Percentiles rank a stretch among this genome's conserved stretches.
Evolutionary conservation across 169 alveolate genomes (phyloP).

Genomic region (Babesia ovata): DNA sequence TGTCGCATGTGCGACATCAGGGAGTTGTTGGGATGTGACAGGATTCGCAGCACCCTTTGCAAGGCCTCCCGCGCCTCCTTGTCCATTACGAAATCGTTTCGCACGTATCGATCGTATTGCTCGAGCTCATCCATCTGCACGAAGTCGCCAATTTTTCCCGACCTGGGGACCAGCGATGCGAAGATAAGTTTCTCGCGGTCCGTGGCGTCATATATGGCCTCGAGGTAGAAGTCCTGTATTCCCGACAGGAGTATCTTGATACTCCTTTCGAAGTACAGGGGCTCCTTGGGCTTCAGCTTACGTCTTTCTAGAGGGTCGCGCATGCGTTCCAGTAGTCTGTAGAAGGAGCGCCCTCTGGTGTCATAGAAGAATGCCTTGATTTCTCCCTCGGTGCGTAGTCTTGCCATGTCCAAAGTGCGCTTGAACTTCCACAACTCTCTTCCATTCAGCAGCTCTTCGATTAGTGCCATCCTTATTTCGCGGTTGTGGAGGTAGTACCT

Average conservation of each 20-base stretch:
- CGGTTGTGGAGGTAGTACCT: constrained; percentile 43
- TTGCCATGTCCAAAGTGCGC: constrained; percentile 34
- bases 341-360: constrained; percentile 40
- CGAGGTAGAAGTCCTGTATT: constrained; percentile 52
- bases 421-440: constrained; percentile 10
- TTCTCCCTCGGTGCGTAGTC: constrained; percentile 28
- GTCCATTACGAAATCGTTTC: constrained; percentile 50
- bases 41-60: constrained; percentile 15
- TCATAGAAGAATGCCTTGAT: constrained; percentile 30
- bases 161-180: constrained; percentile 61
- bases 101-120: constrained; percentile 19
- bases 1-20: constrained; percentile 52
- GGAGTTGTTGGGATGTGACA: constrained; percentile 57
- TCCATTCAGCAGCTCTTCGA: constrained; percentile 28
- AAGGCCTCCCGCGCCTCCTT: constrained; percentile 26
- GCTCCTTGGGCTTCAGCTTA: constrained; percentile 50
- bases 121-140: constrained; percentile 43
- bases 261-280: constrained; percentile 47
- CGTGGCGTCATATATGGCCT: constrained; percentile 34
- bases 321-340: constrained; percentile 29
- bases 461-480: constrained; percentile 31
- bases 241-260: constrained; percentile 36
- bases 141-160: constrained; percentile 22
- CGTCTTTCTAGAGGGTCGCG: constrained; percentile 41
- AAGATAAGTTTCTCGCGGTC: constrained; percentile 47